phyloP scores from a whole-genome alignment of 2,329 filamentous ascomycete species.

The Fusarium sp. region DNA sequence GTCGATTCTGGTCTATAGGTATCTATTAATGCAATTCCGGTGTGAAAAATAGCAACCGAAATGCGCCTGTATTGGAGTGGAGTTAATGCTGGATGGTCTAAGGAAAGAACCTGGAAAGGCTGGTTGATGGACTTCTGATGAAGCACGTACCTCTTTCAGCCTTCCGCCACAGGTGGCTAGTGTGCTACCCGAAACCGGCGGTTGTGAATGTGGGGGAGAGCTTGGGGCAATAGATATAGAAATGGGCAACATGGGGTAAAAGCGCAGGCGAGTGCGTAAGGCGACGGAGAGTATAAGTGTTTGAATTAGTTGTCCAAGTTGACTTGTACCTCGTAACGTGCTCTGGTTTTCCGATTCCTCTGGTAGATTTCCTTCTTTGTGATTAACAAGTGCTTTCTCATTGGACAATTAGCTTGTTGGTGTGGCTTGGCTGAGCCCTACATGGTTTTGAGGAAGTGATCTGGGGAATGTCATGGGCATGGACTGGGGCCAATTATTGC shows the following conservation, averaged over 20 bases:
- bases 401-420: conserved; percentile 21
- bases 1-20: background rate
- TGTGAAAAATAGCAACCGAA: conserved; percentile 32
- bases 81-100: conserved; percentile 19
- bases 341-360: background rate
- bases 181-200: conserved; percentile 22
- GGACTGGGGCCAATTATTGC: background rate
- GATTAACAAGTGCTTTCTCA: conserved; percentile 13
- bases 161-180: conserved; percentile 37
- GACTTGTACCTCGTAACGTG: background rate
- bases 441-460: conserved; percentile 30
- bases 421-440: conserved; percentile 35
- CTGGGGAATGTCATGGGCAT: conserved; percentile 35
- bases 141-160: conserved; percentile 24
- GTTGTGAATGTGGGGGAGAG: background rate
- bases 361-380: background rate
- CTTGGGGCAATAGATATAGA: conserved; percentile 1
- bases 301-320: background rate
- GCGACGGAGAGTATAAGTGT: background rate
- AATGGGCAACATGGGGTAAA: background rate
- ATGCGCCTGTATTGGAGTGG: conserved; percentile 33
- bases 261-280: background rate
- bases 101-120: conserved; percentile 31
- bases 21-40: conserved; percentile 2
- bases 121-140: conserved; percentile 22